These are phyloP conservation scores for Chlamydomonas sp. DNA, from an alignment of 139 green algal species.

Conservation along the genomic window DNA sequence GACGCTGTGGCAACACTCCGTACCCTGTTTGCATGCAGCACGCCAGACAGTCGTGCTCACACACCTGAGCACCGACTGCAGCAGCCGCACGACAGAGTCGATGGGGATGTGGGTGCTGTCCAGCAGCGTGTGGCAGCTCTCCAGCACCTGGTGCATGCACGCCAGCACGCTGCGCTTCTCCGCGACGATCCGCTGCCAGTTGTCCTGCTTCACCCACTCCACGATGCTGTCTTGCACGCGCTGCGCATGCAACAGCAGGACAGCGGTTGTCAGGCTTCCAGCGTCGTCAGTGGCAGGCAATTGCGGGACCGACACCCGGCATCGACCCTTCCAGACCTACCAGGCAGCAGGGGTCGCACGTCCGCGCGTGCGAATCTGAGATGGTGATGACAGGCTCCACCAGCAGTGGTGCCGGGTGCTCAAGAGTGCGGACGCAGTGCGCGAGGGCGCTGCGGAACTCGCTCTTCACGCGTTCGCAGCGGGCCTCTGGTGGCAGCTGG, in stretches of 20 bases:
- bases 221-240: slow-evolving; percentile 58
- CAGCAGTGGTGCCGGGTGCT: slow-evolving; percentile 43
- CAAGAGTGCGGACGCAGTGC: slow-evolving; percentile 55
- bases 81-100: slow-evolving; percentile 63
- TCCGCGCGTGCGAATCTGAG: slow-evolving; percentile 43
- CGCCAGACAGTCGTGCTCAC: neutral
- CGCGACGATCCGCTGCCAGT: slow-evolving; percentile 53
- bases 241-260: slow-evolving; percentile 36
- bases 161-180: slow-evolving; percentile 71
- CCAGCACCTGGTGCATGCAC: slow-evolving; percentile 63
- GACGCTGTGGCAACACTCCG: too few relatives aligned
- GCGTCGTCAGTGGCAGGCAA: neutral
- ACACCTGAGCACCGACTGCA: slow-evolving; percentile 76
- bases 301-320: neutral
- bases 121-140: slow-evolving; percentile 71
- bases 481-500: slow-evolving; percentile 17
- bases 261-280: neutral
- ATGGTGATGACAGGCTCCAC: slow-evolving; percentile 72
- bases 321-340: slow-evolving; percentile 22
- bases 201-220: slow-evolving; percentile 52
- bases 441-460: slow-evolving; percentile 58
- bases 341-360: slow-evolving; percentile 63
- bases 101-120: slow-evolving; percentile 64
- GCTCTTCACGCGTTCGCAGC: slow-evolving; percentile 48
- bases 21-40: too few relatives aligned